A percentile compares a stretch with the other conserved stretches of the same genome.
Evolutionary conservation across 2,329 filamentous ascomycete species (phyloP).

Genomic region (Arthroderma sp.): DNA sequence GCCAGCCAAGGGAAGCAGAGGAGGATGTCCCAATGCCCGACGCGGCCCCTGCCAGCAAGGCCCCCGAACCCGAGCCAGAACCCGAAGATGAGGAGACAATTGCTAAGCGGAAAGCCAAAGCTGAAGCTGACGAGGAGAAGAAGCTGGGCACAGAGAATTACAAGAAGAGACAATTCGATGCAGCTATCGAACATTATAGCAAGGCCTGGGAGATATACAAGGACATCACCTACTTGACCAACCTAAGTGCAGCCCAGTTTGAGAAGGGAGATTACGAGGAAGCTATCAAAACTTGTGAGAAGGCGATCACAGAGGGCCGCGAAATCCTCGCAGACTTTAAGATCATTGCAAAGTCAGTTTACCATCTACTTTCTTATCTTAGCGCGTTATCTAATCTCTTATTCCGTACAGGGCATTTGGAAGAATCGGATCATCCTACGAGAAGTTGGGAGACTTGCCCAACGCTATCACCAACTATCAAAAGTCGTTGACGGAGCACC

Average conservation of each 20-base stretch:
- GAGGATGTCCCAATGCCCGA: slow-evolving; percentile 73
- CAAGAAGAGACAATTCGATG: slow-evolving; percentile 96
- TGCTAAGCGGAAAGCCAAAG: slow-evolving; percentile 81
- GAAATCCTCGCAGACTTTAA: slow-evolving; percentile 92
- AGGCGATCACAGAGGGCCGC: slow-evolving; percentile 82
- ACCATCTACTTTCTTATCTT: not conserved
- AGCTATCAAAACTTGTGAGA: slow-evolving; percentile 71
- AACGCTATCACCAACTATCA: slow-evolving; percentile 83
- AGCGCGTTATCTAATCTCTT: slow-evolving; percentile 7
- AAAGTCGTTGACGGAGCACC: slow-evolving; percentile 89
- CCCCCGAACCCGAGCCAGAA: slow-evolving; percentile 44
- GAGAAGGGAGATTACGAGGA: slow-evolving; percentile 92
- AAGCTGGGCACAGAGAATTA: slow-evolving; percentile 85
- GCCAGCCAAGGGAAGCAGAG: slow-evolving; percentile 38
- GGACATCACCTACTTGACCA: slow-evolving; percentile 96
- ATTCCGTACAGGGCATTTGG: slow-evolving; percentile 53
- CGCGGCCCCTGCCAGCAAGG: slow-evolving; percentile 32
- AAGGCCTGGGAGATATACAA: slow-evolving; percentile 92
- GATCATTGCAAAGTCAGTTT: slow-evolving; percentile 70
- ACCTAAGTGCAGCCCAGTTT: slow-evolving; percentile 83
- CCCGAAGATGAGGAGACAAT: slow-evolving; percentile 68
- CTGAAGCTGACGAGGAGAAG: slow-evolving; percentile 88
- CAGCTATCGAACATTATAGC: slow-evolving; percentile 83
- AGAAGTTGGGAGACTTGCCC: slow-evolving; percentile 69
- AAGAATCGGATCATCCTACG: slow-evolving; percentile 84